Evolutionary conservation across 1,139 yeast genomes (phyloP).

Genomic region (Arxiozyma slooffiae): DNA sequence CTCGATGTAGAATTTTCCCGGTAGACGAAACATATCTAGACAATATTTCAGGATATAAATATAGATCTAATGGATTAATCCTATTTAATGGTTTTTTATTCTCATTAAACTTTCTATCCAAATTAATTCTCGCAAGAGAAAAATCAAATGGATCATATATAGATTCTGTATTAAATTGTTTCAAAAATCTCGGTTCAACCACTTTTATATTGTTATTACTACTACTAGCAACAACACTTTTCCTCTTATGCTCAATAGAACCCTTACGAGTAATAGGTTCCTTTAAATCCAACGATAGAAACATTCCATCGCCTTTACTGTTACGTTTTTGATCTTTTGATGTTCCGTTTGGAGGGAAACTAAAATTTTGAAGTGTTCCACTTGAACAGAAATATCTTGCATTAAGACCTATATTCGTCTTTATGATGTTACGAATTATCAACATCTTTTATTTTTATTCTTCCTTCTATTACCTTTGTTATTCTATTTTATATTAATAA

Average conservation of each 20-base stretch:
- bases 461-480: too few relatives aligned
- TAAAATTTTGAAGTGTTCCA: neutral
- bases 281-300: neutral
- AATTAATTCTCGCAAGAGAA: conserved; percentile 43
- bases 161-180: conserved; percentile 34
- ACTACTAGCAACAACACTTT: too few relatives aligned
- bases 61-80: conserved; percentile 55
- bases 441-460: neutral
- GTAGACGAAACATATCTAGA: conserved; percentile 49
- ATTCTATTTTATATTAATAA: too few relatives aligned
- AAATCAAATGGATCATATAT: conserved; percentile 71
- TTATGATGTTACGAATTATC: neutral
- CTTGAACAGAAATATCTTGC: neutral
- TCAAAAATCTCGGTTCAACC: conserved; percentile 22
- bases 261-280: neutral
- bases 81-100: conserved; percentile 31
- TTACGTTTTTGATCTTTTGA: neutral
- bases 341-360: neutral
- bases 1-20: conserved; percentile 60
- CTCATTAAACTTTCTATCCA: conserved; percentile 26
- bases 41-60: conserved; percentile 55
- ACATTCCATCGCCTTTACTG: neutral
- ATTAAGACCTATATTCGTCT: neutral
- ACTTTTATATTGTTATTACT: neutral
- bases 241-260: neutral